These are phyloP conservation scores for Kalanchoe fedtschenkoi DNA, from an alignment of 164 flowering plant genomes.

Conservation along the genomic window DNA sequence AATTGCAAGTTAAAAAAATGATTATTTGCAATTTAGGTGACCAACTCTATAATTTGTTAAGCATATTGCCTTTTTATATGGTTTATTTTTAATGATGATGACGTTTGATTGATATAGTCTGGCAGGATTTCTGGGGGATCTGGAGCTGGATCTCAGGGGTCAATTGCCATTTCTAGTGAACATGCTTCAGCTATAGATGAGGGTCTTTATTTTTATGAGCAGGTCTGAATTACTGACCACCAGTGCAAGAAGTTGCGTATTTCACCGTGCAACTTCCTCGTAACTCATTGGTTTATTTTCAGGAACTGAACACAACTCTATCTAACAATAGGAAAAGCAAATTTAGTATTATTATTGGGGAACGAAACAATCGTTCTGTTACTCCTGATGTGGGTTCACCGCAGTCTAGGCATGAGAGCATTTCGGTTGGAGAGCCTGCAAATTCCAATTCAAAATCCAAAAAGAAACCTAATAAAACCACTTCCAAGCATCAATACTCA, in stretches of 20 bases:
- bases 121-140: slow-evolving; percentile 23
- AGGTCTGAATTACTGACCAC: slow-evolving; percentile 31
- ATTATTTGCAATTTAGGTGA: too few species aligned
- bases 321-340: slow-evolving; percentile 30
- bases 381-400: slow-evolving; percentile 18
- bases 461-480: slow-evolving; percentile 52
- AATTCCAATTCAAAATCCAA: slow-evolving; percentile 21
- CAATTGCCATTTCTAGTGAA: slow-evolving; percentile 56
- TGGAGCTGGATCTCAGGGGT: slow-evolving; percentile 23
- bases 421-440: slow-evolving; percentile 39
- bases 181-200: slow-evolving; percentile 81
- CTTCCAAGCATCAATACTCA: slow-evolving; percentile 41
- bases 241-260: neutral
- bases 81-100: neutral
- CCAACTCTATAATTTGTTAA: too few species aligned
- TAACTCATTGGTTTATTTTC: slow-evolving; percentile 10
- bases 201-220: slow-evolving; percentile 86
- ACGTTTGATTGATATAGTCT: slow-evolving; percentile 31
- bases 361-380: slow-evolving; percentile 33
- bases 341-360: slow-evolving; percentile 25
- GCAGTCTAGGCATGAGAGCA: slow-evolving; percentile 24
- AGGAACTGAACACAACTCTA: slow-evolving; percentile 56
- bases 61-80: too few species aligned
- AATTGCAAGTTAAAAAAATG: too few species aligned
- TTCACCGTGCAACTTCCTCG: neutral